These are phyloP conservation scores for Closterium sp. DNA, from an alignment of 139 green algal genomes.

Conservation along the genomic window DNA sequence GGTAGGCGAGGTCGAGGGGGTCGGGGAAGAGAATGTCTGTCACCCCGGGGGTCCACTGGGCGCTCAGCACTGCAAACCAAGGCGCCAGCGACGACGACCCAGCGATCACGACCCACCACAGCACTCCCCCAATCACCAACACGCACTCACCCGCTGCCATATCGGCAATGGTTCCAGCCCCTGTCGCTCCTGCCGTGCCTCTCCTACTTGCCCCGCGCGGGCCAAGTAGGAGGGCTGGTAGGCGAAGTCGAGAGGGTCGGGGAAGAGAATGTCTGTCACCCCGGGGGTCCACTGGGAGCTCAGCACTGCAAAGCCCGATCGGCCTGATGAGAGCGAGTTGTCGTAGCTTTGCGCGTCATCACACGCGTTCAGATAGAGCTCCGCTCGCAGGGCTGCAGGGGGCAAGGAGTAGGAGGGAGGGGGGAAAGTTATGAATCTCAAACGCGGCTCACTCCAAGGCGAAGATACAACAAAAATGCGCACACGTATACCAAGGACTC, in stretches of 20 bases:
- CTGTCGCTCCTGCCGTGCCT: not conserved
- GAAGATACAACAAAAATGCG: not conserved
- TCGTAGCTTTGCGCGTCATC: conserved; percentile 15
- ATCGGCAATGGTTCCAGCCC: not conserved
- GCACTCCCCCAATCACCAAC: too few species aligned
- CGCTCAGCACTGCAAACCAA: conserved; percentile 15
- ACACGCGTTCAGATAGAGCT: conserved; percentile 33
- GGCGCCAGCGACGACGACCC: too few species aligned
- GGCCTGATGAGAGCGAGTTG: not conserved
- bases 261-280: conserved; percentile 7
- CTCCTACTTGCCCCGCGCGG: not conserved
- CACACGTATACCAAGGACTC: not conserved
- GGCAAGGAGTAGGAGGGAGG: too few species aligned
- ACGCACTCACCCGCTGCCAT: not conserved
- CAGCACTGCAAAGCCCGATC: conserved; percentile 21
- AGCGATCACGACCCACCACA: not conserved
- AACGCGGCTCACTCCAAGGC: not conserved
- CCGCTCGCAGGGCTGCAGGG: not conserved
- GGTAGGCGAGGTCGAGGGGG: conserved; percentile 17
- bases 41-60: not conserved
- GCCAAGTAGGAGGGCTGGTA: not conserved
- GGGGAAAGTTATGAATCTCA: not conserved
- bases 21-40: conserved; percentile 13
- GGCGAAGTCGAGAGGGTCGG: conserved; percentile 24
- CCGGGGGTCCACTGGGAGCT: conserved; percentile 16